Percentiles rank a stretch among this genome's conserved stretches.
Evolutionary conservation across 1,284 basidiomycete species (phyloP).

Genomic region (Apiotrichum veenhuisii): DNA sequence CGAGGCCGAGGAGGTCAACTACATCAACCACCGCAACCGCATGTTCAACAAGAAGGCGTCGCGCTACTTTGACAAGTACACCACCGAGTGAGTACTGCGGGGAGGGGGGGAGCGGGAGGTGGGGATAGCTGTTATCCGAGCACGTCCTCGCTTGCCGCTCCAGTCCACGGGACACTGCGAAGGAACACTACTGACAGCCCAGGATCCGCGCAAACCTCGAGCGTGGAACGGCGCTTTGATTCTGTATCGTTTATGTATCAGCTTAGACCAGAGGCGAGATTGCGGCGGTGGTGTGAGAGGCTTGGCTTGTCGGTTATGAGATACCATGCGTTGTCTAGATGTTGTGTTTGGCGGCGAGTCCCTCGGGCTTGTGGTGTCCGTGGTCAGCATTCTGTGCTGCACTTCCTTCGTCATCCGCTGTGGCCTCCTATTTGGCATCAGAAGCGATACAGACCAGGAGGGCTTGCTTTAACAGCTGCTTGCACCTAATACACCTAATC

Average conservation of each 20-base stretch:
- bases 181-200: slow-evolving; percentile 4
- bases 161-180: neutral
- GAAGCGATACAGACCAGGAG: no score
- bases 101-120: neutral
- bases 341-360: no score
- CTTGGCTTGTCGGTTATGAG: no score
- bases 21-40: slow-evolving; percentile 98
- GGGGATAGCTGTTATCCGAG: neutral
- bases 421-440: no score
- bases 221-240: slow-evolving; percentile 78
- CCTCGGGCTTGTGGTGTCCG: no score
- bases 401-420: no score
- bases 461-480: no score
- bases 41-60: slow-evolving; percentile 99
- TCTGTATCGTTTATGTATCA: neutral
- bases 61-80: slow-evolving; percentile 97
- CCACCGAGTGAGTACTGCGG: slow-evolving; percentile 61
- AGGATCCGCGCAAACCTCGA: slow-evolving; percentile 88
- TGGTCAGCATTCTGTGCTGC: no score
- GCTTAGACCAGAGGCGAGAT: neutral
- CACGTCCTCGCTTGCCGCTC: neutral
- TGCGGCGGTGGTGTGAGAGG: no score
- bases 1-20: slow-evolving; percentile 93
- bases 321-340: no score
- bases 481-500: no score